Base-by-base conservation (phyloP, 805 yeast species). In the Ogataea ramenticola region DNA sequence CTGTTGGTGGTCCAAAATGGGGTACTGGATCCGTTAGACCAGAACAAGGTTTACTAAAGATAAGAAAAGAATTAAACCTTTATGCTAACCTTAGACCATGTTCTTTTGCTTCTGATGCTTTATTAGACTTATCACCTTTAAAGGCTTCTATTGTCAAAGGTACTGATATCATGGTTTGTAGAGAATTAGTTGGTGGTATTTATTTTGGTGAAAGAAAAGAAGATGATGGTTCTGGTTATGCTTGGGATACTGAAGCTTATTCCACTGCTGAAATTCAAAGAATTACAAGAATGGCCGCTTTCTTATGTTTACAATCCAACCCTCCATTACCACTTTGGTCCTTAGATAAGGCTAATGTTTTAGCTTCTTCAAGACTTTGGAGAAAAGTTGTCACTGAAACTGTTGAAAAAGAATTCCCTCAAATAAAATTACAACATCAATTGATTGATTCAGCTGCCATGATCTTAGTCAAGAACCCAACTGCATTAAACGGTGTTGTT, bases 1-100 rank as follows among this genome's bases (percentile, higher is more conserved):
- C 99, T 9, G 99, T 93, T 30, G 99, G 99, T 50, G 99, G 99
- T 30, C 99, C 99, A 49, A 93, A 93, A 69, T 93, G 99, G 99
- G 98, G 98, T 32, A 86, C 97, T 24, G 97, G 97, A 41, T 60
- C 75, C 12, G 98, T 91, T 39, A 82, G 99, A 70, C 99, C 99
- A 42, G 99, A 93, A 66, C 98, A 88, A 68, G 99, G 99, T 47
- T 75, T 93, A 53, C 75, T 93, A 52, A 78, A 90, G 70, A 91
- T 93, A 65, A 80, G 99, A 68, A 93, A 93, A 66, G 98, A 89
- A 65, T 77, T 93, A 61, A 86, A 84, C 64, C 72, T 93, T 53
- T 93, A 93, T 65, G 99, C 99, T 46, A 93, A 93, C 67, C 77
- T 93, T 66, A 84, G 99, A 66, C 99, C 99, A 40, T 91, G 98